Conservation (phyloP, 768 basidiomycete species). For the Podaxis pistillaris region DNA sequence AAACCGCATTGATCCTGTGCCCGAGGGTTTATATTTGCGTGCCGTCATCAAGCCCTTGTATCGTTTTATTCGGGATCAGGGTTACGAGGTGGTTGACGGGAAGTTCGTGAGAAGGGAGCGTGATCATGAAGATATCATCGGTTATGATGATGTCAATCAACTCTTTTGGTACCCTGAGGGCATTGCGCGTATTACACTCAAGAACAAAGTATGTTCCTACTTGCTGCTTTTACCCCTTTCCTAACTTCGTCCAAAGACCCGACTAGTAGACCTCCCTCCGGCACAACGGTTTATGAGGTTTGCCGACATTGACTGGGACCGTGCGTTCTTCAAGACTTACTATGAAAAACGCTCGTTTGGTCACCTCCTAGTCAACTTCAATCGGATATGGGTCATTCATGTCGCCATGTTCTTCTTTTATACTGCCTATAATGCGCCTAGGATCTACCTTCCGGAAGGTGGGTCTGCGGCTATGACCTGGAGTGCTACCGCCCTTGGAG, state of each 20-base stretch:
- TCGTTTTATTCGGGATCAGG: constrained; percentile 95
- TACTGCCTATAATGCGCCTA: constrained; percentile 91
- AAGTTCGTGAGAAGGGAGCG: constrained; percentile 91
- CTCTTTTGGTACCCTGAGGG: constrained; percentile 99
- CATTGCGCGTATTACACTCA: constrained; percentile 85
- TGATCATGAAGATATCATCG: constrained; percentile 94
- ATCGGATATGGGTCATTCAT: constrained; percentile 99
- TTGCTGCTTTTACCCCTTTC: constrained; percentile 1
- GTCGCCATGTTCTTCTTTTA: constrained; percentile 95
- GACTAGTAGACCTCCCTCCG: constrained; percentile 88
- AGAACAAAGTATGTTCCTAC: constrained; percentile 69
- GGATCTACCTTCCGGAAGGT: constrained; percentile 65
- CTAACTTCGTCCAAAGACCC: constrained; percentile 51
- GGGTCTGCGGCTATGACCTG: constrained; percentile 79
- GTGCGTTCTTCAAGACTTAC: constrained; percentile 98
- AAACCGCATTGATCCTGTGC: constrained; percentile 85
- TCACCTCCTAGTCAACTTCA: constrained; percentile 98
- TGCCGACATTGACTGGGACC: constrained; percentile 94
- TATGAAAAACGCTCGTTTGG: constrained; percentile 96
- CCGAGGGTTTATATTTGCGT: constrained; percentile 92
- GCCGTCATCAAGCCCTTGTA: constrained; percentile 93
- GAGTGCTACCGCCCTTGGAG: constrained; percentile 93
- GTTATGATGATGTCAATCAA: constrained; percentile 99
- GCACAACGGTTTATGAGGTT: constrained; percentile 96
- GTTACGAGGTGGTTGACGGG: constrained; percentile 94